Evolutionary conservation across 208 protist species (phyloP), one percentile per base, ranked within the genome.

Genomic region (Spongospora subterranea): DNA sequence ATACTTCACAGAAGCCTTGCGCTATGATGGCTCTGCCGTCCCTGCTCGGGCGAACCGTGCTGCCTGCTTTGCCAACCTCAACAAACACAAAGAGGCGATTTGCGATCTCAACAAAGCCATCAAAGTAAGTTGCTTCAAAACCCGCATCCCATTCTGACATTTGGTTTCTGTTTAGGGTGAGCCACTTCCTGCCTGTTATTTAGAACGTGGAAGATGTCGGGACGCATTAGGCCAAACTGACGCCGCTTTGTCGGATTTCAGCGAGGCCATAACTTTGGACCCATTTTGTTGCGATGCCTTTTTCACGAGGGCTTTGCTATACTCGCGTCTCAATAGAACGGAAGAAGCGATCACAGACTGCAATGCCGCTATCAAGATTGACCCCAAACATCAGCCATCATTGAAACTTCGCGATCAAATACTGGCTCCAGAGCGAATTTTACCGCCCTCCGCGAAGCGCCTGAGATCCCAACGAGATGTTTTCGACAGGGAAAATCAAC

Each of bases 41-140:
- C 35, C 71, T 6, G 71, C n/a, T 6, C 71, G 71, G n/a, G 71
- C 71, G 40, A 82, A 82, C 71, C 71, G 71, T 35, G 71, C 71
- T 45, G 11, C 6, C 6, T 82, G 71, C 71, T 82, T 82, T 13
- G 35, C 40, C 13, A n/a, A 82, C 17, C 71, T 82, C 35, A n/a
- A 35, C 6, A 35, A 43, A n/a, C 40, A 82, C n/a, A 6, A 6
- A n/a, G 71, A 82, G 71, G 71, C 71, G 17, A 82, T 60, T 24
- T 24, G 50, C 6, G 50, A 60, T 29, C 24, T 60, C 50, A 29
- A 6, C 13, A 60, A 60, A 60, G 24, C 24, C 24, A 29, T 60
- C 6, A 60, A 60, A 24, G 50, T 60, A 60, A 24, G 50, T n/a
- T n/a, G 50, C 24, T 60, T 60, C 24, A 60, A 24, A 6, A 60